These are phyloP conservation scores for Pleomassaria siparia DNA, from an alignment of 2,329 filamentous ascomycete genomes.

Conservation along the genomic window DNA sequence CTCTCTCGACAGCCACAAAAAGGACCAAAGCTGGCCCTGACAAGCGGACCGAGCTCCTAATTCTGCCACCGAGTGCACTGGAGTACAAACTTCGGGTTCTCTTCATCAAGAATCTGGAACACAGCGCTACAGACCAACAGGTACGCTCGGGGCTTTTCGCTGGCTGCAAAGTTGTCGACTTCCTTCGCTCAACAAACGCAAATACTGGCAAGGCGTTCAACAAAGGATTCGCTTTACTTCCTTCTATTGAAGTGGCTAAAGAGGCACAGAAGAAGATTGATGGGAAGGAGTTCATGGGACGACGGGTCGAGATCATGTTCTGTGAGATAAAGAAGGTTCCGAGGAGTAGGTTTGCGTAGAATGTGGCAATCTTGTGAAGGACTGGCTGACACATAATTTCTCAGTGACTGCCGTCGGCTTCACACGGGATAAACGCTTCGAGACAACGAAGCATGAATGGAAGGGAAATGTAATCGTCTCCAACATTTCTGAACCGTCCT, in stretches of 20 bases:
- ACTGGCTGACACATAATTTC: too few species aligned
- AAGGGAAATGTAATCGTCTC: too few species aligned
- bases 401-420: too few species aligned
- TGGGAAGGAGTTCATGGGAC: background rate
- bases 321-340: background rate
- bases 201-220: background rate
- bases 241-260: background rate
- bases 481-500: too few species aligned
- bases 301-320: background rate
- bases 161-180: background rate
- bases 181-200: background rate
- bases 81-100: too few species aligned
- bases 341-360: background rate
- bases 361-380: background rate
- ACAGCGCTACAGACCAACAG: background rate
- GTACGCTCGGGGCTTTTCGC: background rate
- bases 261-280: background rate
- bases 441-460: too few species aligned
- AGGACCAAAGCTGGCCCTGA: too few species aligned
- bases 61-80: too few species aligned
- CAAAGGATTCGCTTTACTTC: background rate
- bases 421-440: too few species aligned
- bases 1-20: too few species aligned
- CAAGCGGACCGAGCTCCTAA: too few species aligned
- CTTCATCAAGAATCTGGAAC: background rate